Percentiles rank a stretch among this genome's conserved stretches.
Conservation (phyloP, 305 asterid species). For the Striga hermonthica region DNA sequence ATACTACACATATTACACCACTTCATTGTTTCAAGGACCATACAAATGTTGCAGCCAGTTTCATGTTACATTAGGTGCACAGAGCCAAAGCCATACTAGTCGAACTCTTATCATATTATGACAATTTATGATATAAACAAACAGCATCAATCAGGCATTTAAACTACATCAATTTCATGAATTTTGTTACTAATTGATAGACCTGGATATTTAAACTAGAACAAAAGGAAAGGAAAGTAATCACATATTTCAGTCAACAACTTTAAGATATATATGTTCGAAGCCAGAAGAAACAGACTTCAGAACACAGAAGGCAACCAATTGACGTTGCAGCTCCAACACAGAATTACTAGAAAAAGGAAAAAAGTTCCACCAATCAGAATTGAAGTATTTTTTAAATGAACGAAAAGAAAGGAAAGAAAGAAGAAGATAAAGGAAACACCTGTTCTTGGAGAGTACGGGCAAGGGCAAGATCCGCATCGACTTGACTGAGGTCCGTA, state of each 20-base stretch:
- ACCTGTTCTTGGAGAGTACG: slow-evolving; percentile 97
- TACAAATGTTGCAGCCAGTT: slow-evolving; percentile 2
- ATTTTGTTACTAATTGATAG: slow-evolving; percentile 10
- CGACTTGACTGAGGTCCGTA: slow-evolving; percentile 86
- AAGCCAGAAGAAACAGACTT: not conserved
- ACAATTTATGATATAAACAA: too few species aligned
- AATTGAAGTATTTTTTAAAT: slow-evolving; percentile 2
- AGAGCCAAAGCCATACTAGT: too few species aligned
- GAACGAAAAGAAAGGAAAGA: not conserved
- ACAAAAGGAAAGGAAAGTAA: not conserved
- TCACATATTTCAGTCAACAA: slow-evolving; percentile 8
- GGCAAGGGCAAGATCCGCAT: slow-evolving; percentile 95
- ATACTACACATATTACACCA: not conserved
- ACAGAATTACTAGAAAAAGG: not conserved
- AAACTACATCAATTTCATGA: slow-evolving; percentile 13
- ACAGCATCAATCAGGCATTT: slow-evolving; percentile 5
- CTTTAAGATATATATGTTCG: not conserved
- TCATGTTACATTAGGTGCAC: not conserved
- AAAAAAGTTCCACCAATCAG: not conserved
- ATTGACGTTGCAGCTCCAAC: slow-evolving; percentile 1
- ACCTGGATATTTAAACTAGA: not conserved
- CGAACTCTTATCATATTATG: too few species aligned
- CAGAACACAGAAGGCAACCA: not conserved
- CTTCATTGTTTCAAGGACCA: not conserved
- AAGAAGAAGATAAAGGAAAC: not conserved